A percentile compares a stretch with the other conserved stretches of the same genome.
phyloP scores from a whole-genome alignment of 805 yeast species.

The Yarrowia yakushimensis region DNA sequence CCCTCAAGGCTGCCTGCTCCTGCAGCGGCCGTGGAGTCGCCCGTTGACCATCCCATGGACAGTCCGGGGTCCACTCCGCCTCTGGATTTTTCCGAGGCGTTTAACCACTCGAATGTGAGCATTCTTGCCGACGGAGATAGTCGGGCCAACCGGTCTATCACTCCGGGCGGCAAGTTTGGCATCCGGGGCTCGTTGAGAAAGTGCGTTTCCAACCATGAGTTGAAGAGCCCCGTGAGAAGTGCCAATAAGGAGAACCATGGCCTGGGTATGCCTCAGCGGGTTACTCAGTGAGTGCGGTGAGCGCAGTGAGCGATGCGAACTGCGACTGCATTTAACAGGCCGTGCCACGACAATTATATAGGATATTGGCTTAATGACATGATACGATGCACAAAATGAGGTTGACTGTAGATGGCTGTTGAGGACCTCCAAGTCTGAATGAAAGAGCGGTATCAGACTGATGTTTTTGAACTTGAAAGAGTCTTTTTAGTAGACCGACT shows the following conservation, averaged over 20 bases:
- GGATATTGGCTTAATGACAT: constrained; percentile 1
- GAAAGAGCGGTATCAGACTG: too few species aligned
- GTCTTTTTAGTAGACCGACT: too few species aligned
- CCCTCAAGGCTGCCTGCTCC: background rate
- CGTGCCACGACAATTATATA: background rate
- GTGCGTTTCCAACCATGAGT: constrained; percentile 10
- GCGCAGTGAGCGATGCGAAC: background rate
- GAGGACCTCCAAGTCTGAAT: too few species aligned
- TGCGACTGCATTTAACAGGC: background rate
- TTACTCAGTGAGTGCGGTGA: background rate
- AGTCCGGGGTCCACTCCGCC: background rate
- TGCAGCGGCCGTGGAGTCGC: background rate
- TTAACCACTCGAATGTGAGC: background rate
- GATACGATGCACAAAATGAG: too few species aligned
- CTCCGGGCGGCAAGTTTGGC: constrained; percentile 4
- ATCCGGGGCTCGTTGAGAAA: constrained; percentile 9
- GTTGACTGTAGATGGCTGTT: too few species aligned
- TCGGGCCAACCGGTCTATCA: background rate
- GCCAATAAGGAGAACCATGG: constrained; percentile 5
- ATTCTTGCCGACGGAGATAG: background rate
- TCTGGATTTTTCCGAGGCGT: constrained; percentile 2
- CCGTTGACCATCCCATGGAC: constrained; percentile 11
- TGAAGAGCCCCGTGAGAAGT: constrained; percentile 16
- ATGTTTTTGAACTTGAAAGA: too few species aligned
- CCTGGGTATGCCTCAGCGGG: constrained; percentile 8